These are phyloP conservation scores for Musa troglodytarum DNA, from an alignment of 176 grass and related monocot genomes.

Conservation along the genomic window DNA sequence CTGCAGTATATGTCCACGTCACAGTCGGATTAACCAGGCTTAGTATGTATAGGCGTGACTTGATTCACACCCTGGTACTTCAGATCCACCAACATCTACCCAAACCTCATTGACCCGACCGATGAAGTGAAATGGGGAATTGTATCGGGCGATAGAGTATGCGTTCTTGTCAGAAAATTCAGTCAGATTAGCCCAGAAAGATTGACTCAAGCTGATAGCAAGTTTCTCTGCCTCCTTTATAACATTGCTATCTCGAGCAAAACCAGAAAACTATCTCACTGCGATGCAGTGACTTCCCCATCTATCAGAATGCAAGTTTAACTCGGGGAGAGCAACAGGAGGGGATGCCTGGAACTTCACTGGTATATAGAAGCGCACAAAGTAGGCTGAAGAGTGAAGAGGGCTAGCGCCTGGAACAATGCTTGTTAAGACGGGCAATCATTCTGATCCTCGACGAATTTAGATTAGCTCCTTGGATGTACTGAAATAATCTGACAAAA, in stretches of 20 bases:
- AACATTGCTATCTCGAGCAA: slow-evolving; percentile 51
- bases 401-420: slow-evolving; percentile 48
- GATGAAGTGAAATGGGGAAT: slow-evolving; percentile 50
- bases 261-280: slow-evolving; percentile 54
- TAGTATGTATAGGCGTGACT: slow-evolving; percentile 15
- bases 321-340: slow-evolving; percentile 62
- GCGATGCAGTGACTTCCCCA: slow-evolving; percentile 72
- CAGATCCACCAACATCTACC: slow-evolving; percentile 38
- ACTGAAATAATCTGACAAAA: slow-evolving; percentile 67
- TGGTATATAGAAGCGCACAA: slow-evolving; percentile 53
- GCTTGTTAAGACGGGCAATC: slow-evolving; percentile 67
- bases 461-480: slow-evolving; percentile 81
- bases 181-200: slow-evolving; percentile 54
- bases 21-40: not conserved
- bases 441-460: slow-evolving; percentile 79
- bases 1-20: not conserved
- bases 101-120: slow-evolving; percentile 78
- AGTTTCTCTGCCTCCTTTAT: slow-evolving; percentile 73
- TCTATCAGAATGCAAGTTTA: slow-evolving; percentile 55
- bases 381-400: slow-evolving; percentile 61
- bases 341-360: slow-evolving; percentile 66
- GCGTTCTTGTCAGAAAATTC: slow-evolving; percentile 34
- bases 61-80: slow-evolving; percentile 31
- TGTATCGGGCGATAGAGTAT: slow-evolving; percentile 79
- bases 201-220: slow-evolving; percentile 48